Percentiles rank a stretch among this genome's conserved stretches.
These are phyloP conservation scores for Panicum hallii DNA, from an alignment of 202 grass and related monocot species.

Conservation along the genomic window DNA sequence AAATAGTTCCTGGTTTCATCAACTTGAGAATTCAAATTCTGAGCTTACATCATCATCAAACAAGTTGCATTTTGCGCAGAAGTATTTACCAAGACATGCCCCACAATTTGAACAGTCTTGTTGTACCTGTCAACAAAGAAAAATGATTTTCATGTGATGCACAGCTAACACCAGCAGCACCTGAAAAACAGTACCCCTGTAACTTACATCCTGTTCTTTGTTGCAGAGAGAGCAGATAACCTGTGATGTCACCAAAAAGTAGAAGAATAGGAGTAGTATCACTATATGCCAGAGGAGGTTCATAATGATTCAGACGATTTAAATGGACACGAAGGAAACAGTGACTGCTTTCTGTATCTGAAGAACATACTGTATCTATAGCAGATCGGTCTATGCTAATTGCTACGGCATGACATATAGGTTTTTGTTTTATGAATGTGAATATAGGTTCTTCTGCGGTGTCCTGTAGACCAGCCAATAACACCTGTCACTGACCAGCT, in stretches of 20 bases:
- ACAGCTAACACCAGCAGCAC: background rate
- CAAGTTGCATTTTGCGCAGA: constrained; percentile 77
- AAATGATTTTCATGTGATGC: background rate
- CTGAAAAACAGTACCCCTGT: background rate
- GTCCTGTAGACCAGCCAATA: background rate
- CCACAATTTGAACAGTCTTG: constrained; percentile 73
- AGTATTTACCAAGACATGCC: constrained; percentile 71
- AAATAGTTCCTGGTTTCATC: background rate
- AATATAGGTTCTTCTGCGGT: background rate
- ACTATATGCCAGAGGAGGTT: background rate
- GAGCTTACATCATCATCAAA: constrained; percentile 79
- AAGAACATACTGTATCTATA: background rate
- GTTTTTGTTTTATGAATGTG: background rate
- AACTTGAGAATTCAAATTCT: background rate
- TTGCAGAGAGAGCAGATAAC: constrained; percentile 85
- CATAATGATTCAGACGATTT: constrained; percentile 18
- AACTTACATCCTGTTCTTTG: constrained; percentile 80
- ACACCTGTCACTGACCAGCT: constrained; percentile 61
- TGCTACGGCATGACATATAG: background rate
- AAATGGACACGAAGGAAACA: background rate
- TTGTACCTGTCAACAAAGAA: constrained; percentile 47
- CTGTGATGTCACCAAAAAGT: constrained; percentile 44
- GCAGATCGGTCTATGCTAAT: background rate
- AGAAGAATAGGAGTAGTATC: constrained; percentile 19
- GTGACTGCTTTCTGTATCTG: constrained; percentile 14